Conservation (phyloP, 2,329 filamentous ascomycete species). For the Balansia obtecta region DNA sequence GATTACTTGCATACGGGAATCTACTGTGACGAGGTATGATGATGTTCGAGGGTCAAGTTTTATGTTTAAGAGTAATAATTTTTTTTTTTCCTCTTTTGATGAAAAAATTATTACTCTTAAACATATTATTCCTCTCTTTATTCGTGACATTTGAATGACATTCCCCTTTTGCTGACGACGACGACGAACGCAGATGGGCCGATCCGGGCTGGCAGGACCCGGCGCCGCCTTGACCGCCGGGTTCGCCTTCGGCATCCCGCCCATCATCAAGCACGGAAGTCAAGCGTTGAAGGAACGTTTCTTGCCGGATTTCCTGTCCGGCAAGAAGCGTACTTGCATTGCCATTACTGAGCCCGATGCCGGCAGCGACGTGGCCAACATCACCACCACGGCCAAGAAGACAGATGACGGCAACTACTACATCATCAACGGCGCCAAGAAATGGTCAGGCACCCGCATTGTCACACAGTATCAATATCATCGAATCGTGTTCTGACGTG, state of each 20-base stretch:
- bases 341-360: conserved; percentile 52
- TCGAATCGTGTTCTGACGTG: background rate
- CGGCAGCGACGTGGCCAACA: conserved; percentile 51
- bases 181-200: conserved; percentile 38
- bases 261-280: conserved; percentile 48
- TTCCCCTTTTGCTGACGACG: conserved; percentile 4
- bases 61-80: too few species aligned
- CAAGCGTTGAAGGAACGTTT: conserved; percentile 33
- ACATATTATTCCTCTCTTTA: too few species aligned
- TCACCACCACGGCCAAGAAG: conserved; percentile 44
- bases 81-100: too few species aligned
- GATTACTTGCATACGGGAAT: conserved; percentile 47
- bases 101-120: too few species aligned
- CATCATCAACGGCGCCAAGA: conserved; percentile 53
- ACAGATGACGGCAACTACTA: conserved; percentile 35
- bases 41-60: background rate
- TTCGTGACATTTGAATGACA: too few species aligned
- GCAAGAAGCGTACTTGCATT: conserved; percentile 48
- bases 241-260: conserved; percentile 56
- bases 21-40: conserved; percentile 35
- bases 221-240: conserved; percentile 56
- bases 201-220: conserved; percentile 47
- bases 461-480: too few species aligned
- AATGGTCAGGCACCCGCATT: conserved; percentile 32
- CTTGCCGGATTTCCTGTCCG: conserved; percentile 45